Conservation (phyloP, 495 filamentous ascomycete genomes). For the Rhypophila decipiens region DNA sequence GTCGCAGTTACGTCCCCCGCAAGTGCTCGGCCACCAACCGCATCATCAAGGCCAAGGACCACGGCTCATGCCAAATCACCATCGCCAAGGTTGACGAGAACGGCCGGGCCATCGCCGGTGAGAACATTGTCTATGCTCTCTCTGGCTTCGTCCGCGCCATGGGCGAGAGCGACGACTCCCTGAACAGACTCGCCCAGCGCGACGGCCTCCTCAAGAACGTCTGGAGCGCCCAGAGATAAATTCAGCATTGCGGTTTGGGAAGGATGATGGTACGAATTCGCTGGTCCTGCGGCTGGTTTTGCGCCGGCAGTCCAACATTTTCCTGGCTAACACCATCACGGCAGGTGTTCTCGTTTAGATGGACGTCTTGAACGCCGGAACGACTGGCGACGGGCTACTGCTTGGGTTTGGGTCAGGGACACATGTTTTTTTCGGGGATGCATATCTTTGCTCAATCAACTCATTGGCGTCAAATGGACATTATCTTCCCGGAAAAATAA, state of each 20-base stretch:
- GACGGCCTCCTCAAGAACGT: conserved; percentile 96
- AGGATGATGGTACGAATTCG: conserved; percentile 19
- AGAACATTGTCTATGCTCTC: conserved; percentile 95
- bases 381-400: conserved; percentile 21
- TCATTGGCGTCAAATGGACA: conserved; percentile 29
- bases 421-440: conserved; percentile 11
- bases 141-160: conserved; percentile 97
- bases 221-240: conserved; percentile 80
- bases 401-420: conserved; percentile 19
- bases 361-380: conserved; percentile 16
- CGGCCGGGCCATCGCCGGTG: conserved; percentile 85
- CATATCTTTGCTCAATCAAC: conserved; percentile 21
- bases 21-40: conserved; percentile 93
- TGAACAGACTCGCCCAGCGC: conserved; percentile 92
- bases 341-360: conserved; percentile 22
- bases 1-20: conserved; percentile 94
- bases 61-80: conserved; percentile 87
- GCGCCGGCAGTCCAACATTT: not conserved
- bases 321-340: not conserved
- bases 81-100: conserved; percentile 95
- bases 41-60: conserved; percentile 99
- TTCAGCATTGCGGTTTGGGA: conserved; percentile 11
- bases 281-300: not conserved
- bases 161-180: conserved; percentile 93
- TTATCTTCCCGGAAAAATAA: conserved; percentile 27